Percentiles rank a stretch among this genome's conserved stretches.
These are phyloP conservation scores for Hippophae tibetana DNA, from an alignment of 306 rosid genomes.

Conservation along the genomic window DNA sequence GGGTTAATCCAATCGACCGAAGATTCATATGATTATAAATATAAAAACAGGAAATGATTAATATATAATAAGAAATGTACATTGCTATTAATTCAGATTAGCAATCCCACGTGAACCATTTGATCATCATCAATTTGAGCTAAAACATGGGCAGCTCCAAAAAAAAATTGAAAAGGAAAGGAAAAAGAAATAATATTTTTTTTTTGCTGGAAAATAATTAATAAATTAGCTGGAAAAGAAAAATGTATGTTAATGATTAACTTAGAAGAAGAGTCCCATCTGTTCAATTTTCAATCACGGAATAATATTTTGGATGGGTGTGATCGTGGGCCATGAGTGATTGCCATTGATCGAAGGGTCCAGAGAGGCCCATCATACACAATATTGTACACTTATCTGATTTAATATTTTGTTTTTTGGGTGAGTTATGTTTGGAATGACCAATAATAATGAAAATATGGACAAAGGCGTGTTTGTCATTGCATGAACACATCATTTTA, in stretches of 20 bases:
- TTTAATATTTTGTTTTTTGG: slow-evolving; percentile 16
- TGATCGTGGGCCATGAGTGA: slow-evolving; percentile 26
- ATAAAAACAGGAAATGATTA: slow-evolving; percentile 1
- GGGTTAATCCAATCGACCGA: too few relatives aligned
- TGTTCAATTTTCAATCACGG: slow-evolving; percentile 37
- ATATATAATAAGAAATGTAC: not conserved
- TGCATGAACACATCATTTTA: slow-evolving; percentile 24
- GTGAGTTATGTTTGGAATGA: slow-evolving; percentile 23
- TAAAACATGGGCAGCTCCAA: slow-evolving; percentile 31
- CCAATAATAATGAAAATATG: slow-evolving; percentile 35
- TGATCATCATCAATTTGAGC: slow-evolving; percentile 19
- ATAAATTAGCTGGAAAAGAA: slow-evolving; percentile 22
- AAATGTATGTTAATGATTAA: slow-evolving; percentile 33
- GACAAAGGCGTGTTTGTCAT: slow-evolving; percentile 55
- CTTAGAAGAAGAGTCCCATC: slow-evolving; percentile 22
- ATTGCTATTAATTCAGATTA: slow-evolving; percentile 12
- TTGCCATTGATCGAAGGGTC: slow-evolving; percentile 29
- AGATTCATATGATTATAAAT: not conserved
- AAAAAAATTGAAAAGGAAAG: slow-evolving; percentile 12
- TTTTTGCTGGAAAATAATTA: not conserved
- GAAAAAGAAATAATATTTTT: too few relatives aligned
- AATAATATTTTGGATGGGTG: slow-evolving; percentile 37
- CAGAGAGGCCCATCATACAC: slow-evolving; percentile 16
- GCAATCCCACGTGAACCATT: slow-evolving; percentile 32
- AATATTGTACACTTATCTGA: slow-evolving; percentile 21